Evolutionary conservation across 1,284 basidiomycete species (phyloP), one percentile per base, ranked within the genome.

Genomic region (Rhodofomes roseus): DNA sequence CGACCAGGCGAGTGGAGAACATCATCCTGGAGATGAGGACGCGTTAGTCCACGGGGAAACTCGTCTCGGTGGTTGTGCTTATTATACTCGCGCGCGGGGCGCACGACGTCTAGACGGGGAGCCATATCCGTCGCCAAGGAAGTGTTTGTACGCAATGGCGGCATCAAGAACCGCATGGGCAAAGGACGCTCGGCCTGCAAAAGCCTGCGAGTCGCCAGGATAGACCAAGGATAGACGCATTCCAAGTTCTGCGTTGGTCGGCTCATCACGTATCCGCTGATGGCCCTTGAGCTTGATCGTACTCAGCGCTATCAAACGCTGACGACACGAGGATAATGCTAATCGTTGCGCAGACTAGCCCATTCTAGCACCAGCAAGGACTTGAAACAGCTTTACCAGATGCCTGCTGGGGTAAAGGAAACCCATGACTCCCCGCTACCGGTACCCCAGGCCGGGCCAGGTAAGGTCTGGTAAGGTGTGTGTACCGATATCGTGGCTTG

Each of bases 1-100:
- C 41, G 55, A 62, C 54, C 25, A 60, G 57, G 54, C 61, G 56
- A 34, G 50, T 34, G 50, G 59, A 55, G 43, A 64, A 59, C 50
- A 62, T 55, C 50, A 66, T 60, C 54, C 40, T 40, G 50, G 46
- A 48, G 46, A 18, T 27, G 46, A 48, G 46, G 46, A 48, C 25
- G 3, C 46, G 46, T 25, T 48, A 25, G 25, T 29, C 46, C 46
- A 48, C 46, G 46, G 25, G 18, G 25, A 22, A n/a, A 18, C 16
- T 2, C 46, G 23, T 16, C 12, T 25, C 16, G 3, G 16, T 25
- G 12, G 46, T 18, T 29, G 46, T 6, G 25, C 25, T 18, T 48
- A 16, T 18, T 29, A n/a, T 48, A 48, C 27, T 16, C 43, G 43
- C 12, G 46, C 18, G 22, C 46, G 46, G 8, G 8, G n/a, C n/a